These are phyloP conservation scores for Chaetomium sp. DNA, from an alignment of 2,329 filamentous ascomycete species.

Conservation along the genomic window DNA sequence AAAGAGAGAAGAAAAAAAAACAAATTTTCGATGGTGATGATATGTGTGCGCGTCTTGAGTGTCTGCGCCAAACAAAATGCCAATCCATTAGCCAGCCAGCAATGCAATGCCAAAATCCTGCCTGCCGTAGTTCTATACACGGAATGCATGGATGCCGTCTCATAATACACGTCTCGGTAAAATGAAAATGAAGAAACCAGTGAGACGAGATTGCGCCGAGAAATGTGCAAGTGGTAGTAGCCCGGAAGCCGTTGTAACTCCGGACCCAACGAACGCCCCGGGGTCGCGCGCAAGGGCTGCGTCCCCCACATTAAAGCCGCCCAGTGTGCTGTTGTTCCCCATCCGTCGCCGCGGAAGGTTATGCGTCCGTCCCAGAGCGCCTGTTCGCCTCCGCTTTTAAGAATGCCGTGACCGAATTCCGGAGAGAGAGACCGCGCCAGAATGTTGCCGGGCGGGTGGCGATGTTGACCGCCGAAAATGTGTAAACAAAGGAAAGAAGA, in stretches of 20 bases:
- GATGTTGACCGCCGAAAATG: background rate
- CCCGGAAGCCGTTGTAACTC: background rate
- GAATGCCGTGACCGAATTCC: constrained; percentile 1
- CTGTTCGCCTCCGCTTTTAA: background rate
- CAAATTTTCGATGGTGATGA: background rate
- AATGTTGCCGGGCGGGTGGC: constrained; percentile 2
- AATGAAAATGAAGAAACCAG: background rate
- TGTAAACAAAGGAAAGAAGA: too few species aligned
- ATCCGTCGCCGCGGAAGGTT: constrained; percentile 1
- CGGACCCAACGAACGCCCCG: background rate
- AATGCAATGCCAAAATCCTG: constrained; percentile 13
- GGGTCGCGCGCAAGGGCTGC: background rate
- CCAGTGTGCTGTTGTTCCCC: background rate
- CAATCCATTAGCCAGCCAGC: constrained; percentile 13
- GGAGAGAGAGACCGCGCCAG: background rate
- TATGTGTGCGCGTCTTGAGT: too few species aligned
- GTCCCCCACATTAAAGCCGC: background rate
- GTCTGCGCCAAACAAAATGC: background rate
- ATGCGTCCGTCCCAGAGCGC: background rate
- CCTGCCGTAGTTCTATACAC: constrained; percentile 18
- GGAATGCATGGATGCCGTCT: constrained; percentile 9
- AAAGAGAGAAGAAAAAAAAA: constrained; percentile 1
- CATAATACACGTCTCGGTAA: constrained; percentile 9
- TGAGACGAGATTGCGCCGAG: background rate
- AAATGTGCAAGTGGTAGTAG: background rate